Evolutionary conservation across 768 basidiomycete genomes (phyloP), one percentile per base, ranked within the genome.

Genomic region (Termitomyces sp.): DNA sequence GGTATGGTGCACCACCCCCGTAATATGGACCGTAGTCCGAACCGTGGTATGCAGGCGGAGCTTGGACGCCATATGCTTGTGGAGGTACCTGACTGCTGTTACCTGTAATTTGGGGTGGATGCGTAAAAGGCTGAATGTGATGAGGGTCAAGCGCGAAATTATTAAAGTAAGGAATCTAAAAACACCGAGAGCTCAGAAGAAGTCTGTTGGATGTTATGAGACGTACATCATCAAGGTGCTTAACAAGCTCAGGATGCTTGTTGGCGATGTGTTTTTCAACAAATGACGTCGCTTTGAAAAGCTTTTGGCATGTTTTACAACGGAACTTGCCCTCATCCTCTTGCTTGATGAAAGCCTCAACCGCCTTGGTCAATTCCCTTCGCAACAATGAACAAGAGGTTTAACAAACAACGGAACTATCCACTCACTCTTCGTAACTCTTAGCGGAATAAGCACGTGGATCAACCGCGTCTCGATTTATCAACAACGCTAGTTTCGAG

Each of bases 241-340:
- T 90, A 57, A 95, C 82, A 16, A 92, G 76, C 59, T 97, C 92
- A 12, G 88, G 77, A 69, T 99, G 97, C 70, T 98, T 98, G 70
- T 95, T 93, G 13, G 87, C 83, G 59, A 99, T 87, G 69, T 99
- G 97, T 78, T 98, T 98, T 75, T 96, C 93, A 48, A 98, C 91
- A 73, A 98, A 99, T 26, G 94, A 86, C 34, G 91, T 89, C 4
- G 94, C 97, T 71, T 95, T 95, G 86, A 99, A 99, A 22, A 98
- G 79, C 76, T 99, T 99, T 73, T 87, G 88, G 72, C 97, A 99
- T 29, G 87, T 87, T 77, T 92, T 96, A 77, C 97, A 99, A 61
- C 97, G 82, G 76, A 91, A 98, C 69, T 97, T 98, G 66, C 88
- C 92, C 72, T 96, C 93, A 63, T 98, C 96, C 72, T 98, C 96